Conservation (phyloP, 2,329 filamentous ascomycete genomes). For the Aspergillaceae sp. region DNA sequence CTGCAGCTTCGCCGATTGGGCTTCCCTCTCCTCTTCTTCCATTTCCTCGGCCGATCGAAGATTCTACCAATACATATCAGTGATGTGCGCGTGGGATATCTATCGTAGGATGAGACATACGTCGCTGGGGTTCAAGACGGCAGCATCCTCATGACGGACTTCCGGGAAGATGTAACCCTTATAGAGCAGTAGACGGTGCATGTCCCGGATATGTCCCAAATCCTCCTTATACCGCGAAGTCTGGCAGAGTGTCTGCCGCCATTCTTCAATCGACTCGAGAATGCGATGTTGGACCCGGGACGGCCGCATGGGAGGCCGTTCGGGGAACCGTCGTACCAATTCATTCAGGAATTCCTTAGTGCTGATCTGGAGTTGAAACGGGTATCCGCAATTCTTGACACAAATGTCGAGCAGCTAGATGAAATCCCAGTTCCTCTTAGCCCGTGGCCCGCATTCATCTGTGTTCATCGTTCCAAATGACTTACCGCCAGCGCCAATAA, state of each 20-base stretch:
- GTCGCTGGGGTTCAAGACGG: slow-evolving; percentile 92
- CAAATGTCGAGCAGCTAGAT: slow-evolving; percentile 83
- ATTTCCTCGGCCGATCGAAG: slow-evolving; percentile 95
- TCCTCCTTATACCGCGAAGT: slow-evolving; percentile 97
- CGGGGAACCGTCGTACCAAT: slow-evolving; percentile 88
- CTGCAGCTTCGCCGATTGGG: slow-evolving; percentile 95
- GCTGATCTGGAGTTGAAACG: slow-evolving; percentile 95
- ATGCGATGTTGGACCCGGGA: slow-evolving; percentile 87
- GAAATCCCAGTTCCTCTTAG: neutral
- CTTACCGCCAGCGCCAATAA: slow-evolving; percentile 69
- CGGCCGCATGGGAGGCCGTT: slow-evolving; percentile 77
- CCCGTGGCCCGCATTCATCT: neutral
- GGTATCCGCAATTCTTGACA: slow-evolving; percentile 99
- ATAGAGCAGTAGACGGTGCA: slow-evolving; percentile 91
- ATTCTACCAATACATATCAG: slow-evolving; percentile 51
- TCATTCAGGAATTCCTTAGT: slow-evolving; percentile 99
- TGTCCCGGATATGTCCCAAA: slow-evolving; percentile 89
- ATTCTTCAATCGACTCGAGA: slow-evolving; percentile 94
- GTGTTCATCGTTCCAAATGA: slow-evolving; percentile 12
- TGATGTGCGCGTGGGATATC: slow-evolving; percentile 2
- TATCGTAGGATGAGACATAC: slow-evolving; percentile 47
- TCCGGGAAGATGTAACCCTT: slow-evolving; percentile 97
- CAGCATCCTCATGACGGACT: slow-evolving; percentile 84
- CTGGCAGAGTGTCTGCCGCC: slow-evolving; percentile 95
- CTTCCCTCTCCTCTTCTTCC: slow-evolving; percentile 91